A percentile compares a stretch with the other conserved stretches of the same genome.
These are phyloP conservation scores for Zygosaccharomyces sapae DNA, from an alignment of 1,139 yeast species.

Conservation along the genomic window DNA sequence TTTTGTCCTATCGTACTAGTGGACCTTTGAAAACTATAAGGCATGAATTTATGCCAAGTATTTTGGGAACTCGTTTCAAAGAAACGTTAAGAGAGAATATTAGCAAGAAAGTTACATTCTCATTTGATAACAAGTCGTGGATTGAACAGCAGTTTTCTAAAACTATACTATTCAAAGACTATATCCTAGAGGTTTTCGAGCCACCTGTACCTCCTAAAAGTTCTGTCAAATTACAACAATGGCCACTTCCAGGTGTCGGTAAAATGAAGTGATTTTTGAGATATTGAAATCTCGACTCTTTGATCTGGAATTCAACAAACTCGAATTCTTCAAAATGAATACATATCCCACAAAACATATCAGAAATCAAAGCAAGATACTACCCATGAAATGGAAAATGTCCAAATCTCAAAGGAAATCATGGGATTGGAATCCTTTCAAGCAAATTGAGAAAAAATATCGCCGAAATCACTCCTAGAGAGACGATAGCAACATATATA, in stretches of 20 bases:
- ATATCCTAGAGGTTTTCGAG: neutral
- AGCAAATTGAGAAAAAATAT: neutral
- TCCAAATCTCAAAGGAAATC: slow-evolving; percentile 13
- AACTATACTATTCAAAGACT: neutral
- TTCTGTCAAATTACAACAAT: neutral
- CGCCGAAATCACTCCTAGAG: neutral
- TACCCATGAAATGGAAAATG: slow-evolving; percentile 17
- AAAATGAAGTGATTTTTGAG: neutral
- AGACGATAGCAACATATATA: neutral
- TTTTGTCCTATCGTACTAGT: neutral
- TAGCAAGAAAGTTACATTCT: neutral
- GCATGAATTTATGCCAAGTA: slow-evolving; percentile 1
- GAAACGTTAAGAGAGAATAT: neutral
- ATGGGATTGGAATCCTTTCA: slow-evolving; percentile 26
- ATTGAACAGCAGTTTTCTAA: neutral
- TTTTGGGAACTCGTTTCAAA: neutral
- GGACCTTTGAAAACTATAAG: neutral
- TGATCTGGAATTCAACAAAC: slow-evolving; percentile 18
- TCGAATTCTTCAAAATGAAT: slow-evolving; percentile 20
- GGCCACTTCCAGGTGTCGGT: neutral
- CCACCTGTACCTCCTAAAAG: neutral
- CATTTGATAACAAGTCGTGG: neutral
- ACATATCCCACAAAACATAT: neutral
- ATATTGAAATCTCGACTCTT: slow-evolving; percentile 9
- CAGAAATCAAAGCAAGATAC: neutral